A percentile compares a stretch with the other conserved stretches of the same genome.
These are phyloP conservation scores for Leccinum disarticulatum DNA, from an alignment of 768 basidiomycete genomes.

Conservation along the genomic window DNA sequence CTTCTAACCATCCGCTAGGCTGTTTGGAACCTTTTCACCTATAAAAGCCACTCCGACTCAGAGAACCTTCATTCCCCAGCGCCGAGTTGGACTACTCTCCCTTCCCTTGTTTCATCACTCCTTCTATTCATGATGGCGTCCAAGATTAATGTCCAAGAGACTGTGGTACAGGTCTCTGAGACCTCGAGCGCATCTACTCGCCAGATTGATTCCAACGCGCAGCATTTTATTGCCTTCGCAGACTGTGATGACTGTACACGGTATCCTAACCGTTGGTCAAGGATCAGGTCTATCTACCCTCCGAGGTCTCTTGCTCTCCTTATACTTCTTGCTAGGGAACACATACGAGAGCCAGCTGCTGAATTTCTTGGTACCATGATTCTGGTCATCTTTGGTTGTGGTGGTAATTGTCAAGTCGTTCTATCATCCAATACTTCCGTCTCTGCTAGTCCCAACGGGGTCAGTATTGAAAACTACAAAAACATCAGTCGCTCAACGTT, in stretches of 20 bases:
- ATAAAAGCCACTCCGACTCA: conserved; percentile 26
- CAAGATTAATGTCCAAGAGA: conserved; percentile 16
- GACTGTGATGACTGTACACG: conserved; percentile 36
- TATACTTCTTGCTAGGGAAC: conserved; percentile 32
- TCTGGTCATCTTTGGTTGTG: conserved; percentile 58
- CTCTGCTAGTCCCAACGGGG: conserved; percentile 51
- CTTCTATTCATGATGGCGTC: conserved; percentile 21
- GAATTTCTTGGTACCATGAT: conserved; percentile 63
- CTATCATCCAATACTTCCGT: conserved; percentile 48
- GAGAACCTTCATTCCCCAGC: neutral
- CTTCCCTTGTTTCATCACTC: conserved; percentile 1
- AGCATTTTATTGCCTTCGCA: conserved; percentile 16
- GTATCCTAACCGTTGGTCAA: conserved; percentile 55
- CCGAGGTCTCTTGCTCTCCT: neutral
- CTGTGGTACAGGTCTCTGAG: conserved; percentile 20
- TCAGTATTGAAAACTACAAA: conserved; percentile 33
- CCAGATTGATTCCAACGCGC: conserved; percentile 4
- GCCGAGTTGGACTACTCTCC: neutral
- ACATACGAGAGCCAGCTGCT: conserved; percentile 57
- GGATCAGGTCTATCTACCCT: conserved; percentile 42
- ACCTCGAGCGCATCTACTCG: conserved; percentile 14
- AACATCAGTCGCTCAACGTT: neutral
- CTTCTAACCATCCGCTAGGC: neutral
- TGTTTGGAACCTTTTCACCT: conserved; percentile 3
- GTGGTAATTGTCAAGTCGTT: conserved; percentile 56